Evolutionary conservation across 1,284 basidiomycete genomes (phyloP), one percentile per base, ranked within the genome.

Genomic region (Puccinia polysora): DNA sequence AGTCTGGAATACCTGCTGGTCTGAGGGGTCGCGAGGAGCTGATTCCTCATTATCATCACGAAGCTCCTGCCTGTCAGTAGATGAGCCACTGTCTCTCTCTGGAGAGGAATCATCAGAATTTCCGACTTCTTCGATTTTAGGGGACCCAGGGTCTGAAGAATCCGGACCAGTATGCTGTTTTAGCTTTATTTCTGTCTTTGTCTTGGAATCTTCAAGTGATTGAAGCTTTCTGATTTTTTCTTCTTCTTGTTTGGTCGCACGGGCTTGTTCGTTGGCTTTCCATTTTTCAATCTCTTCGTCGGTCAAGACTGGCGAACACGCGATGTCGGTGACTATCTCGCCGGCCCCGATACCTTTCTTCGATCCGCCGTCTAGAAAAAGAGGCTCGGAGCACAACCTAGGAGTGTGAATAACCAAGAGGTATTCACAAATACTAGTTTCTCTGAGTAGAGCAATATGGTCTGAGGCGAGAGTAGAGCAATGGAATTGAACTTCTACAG

Each of bases 401-500:
- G 93, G 92, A 0, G 91, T 94, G 80, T 95, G 89, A 73, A 97
- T 87, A 75, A 95, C 89, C 72, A 97, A 83, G 60, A 95, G 86
- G 80, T 97, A 96, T 76, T 89, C 87, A 81, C 93, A 83, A 30
- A 78, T 93, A 78, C 88, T 88, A 23, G 90, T 85, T 82, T 97
- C 93, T 79, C 93, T 91, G 77, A 97, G 87, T 78, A 93, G 88
- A 65, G 90, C 85, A 77, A 96, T 90, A 52, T 79, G 77, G 76
- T 84, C 83, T 47, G 88, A 86, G 81, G 88, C 89, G 68, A 88
- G 89, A 88, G 91, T 90, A 74, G 89, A 90, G 81, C 93, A 97
- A 81, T 97, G 93, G 80, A 94, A 93, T 89, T 97, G 93, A 40
- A 97, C 87, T 83, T 97, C 92, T 64, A 93, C 88, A 81, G 90